Percentiles rank a stretch among this genome's conserved stretches.
These are phyloP conservation scores for Iberis pinnata DNA, from an alignment of 345 rosid genomes.

Conservation along the genomic window DNA sequence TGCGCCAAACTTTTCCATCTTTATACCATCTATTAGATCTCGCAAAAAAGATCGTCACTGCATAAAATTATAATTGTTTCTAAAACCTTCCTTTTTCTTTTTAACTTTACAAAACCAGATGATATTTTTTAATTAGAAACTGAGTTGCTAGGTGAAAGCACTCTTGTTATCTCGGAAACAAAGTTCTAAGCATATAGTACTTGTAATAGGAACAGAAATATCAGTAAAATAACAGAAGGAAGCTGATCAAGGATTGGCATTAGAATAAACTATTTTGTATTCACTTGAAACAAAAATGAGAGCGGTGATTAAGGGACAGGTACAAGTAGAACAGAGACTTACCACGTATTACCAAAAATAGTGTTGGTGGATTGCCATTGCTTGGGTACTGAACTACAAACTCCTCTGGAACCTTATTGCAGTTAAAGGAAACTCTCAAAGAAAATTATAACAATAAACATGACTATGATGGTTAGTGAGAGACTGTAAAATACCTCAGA, in stretches of 20 bases:
- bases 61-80: constrained; percentile 9
- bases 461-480: constrained; percentile 14
- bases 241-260: constrained; percentile 5
- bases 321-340: constrained; percentile 9
- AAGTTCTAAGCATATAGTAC: constrained; percentile 10
- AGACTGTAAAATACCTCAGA: constrained; percentile 45
- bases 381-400: constrained; percentile 79
- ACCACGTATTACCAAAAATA: constrained; percentile 86
- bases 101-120: background rate
- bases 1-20: constrained; percentile 47
- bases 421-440: constrained; percentile 28
- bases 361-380: constrained; percentile 96
- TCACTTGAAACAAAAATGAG: constrained; percentile 1
- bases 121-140: constrained; percentile 2
- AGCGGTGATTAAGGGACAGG: background rate
- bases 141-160: constrained; percentile 17
- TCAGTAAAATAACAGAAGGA: background rate
- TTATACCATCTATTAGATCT: constrained; percentile 68
- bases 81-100: background rate
- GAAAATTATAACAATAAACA: constrained; percentile 12
- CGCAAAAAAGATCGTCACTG: constrained; percentile 23
- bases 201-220: constrained; percentile 6
- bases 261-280: constrained; percentile 3
- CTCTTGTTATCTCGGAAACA: background rate
- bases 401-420: constrained; percentile 95